Conservation (phyloP, 306 rosid genomes). For the Medicago truncatula region DNA sequence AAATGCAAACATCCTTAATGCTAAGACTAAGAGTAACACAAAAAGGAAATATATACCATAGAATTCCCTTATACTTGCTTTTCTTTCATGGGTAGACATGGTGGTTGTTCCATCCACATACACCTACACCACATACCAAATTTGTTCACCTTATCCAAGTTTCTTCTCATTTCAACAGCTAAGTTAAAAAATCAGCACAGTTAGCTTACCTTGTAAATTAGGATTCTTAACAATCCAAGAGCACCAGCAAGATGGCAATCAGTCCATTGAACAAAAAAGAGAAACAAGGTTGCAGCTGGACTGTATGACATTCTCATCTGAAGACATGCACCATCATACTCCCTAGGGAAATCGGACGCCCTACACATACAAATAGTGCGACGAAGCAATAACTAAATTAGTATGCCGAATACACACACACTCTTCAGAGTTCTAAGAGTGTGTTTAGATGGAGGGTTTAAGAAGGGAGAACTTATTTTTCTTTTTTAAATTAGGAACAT, state of each 20-base stretch:
- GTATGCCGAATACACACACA: not conserved
- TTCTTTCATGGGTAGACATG: slow-evolving; percentile 94
- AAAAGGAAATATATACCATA: slow-evolving; percentile 66
- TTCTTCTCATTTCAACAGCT: slow-evolving; percentile 37
- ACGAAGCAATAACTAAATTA: slow-evolving; percentile 22
- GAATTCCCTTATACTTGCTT: slow-evolving; percentile 95
- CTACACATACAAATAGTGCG: slow-evolving; percentile 47
- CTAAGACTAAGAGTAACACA: not conserved
- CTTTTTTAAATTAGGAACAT: no score
- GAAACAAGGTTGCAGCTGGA: slow-evolving; percentile 90
- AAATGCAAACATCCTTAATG: slow-evolving; percentile 17
- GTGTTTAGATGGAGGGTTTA: no score
- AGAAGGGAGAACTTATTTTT: no score
- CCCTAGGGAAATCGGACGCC: slow-evolving; percentile 83
- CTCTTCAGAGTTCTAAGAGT: no score
- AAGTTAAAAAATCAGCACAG: not conserved
- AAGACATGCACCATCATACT: slow-evolving; percentile 86
- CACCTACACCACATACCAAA: slow-evolving; percentile 62
- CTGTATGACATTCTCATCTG: slow-evolving; percentile 97
- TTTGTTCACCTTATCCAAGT: slow-evolving; percentile 40
- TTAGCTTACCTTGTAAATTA: slow-evolving; percentile 74
- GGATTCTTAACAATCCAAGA: slow-evolving; percentile 83
- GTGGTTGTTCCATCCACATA: slow-evolving; percentile 98
- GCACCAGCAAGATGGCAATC: slow-evolving; percentile 94
- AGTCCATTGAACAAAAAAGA: slow-evolving; percentile 89